A percentile compares a stretch with the other conserved stretches of the same genome.
Evolutionary conservation across 352 stramenopile species (phyloP).

Genomic region (Phytophthora nicotianae): DNA sequence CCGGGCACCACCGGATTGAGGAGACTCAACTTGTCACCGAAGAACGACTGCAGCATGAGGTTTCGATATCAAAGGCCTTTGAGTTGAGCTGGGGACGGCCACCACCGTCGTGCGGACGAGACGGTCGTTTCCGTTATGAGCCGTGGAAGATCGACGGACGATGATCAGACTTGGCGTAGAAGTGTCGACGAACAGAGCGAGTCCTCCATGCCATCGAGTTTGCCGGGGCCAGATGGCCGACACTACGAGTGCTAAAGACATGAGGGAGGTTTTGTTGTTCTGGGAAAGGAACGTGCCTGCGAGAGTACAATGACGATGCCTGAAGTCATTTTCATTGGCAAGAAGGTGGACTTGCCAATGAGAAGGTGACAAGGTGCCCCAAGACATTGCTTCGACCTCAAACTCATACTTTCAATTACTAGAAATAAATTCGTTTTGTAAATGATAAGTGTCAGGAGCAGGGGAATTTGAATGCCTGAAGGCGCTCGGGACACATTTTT

Average conservation of each 20-base stretch:
- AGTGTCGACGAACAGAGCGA: conserved; percentile 12
- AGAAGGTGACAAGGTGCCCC: too few relatives aligned
- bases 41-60: conserved; percentile 29
- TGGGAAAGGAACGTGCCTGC: too few relatives aligned
- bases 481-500: too few relatives aligned
- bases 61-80: background rate
- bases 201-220: conserved; percentile 10
- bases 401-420: too few relatives aligned
- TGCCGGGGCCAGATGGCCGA: background rate
- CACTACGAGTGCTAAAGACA: conserved; percentile 10
- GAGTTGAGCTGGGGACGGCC: background rate
- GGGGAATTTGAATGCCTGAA: too few relatives aligned
- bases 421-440: too few relatives aligned
- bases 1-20: conserved; percentile 25
- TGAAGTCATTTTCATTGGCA: background rate
- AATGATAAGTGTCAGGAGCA: too few relatives aligned
- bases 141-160: conserved; percentile 1
- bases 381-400: too few relatives aligned
- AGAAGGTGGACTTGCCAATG: background rate
- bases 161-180: conserved; percentile 5
- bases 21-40: conserved; percentile 20
- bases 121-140: conserved; percentile 17
- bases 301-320: too few relatives aligned
- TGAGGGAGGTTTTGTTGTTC: background rate
- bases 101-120: conserved; percentile 4